Conservation (phyloP, 2,329 filamentous ascomycete species). For the Diaporthe sp. region DNA sequence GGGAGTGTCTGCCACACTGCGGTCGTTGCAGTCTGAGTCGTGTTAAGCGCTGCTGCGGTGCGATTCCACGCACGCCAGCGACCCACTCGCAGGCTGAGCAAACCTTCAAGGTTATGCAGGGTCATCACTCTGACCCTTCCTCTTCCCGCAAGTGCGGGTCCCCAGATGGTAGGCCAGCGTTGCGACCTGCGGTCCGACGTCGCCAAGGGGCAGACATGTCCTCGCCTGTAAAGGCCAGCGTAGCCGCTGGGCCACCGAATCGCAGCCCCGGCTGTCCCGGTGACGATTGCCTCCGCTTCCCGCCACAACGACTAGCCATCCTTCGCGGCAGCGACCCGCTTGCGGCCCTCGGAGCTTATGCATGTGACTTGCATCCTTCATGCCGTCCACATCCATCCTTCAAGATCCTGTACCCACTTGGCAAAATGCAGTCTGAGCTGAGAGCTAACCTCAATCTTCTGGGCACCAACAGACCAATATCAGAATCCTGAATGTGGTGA, state of each 20-base stretch:
- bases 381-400: slow-evolving; percentile 17
- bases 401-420: slow-evolving; percentile 23
- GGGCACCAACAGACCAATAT: slow-evolving; percentile 69
- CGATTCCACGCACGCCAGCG: slow-evolving; percentile 27
- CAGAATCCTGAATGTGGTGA: slow-evolving; percentile 76
- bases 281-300: slow-evolving; percentile 16
- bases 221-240: slow-evolving; percentile 21
- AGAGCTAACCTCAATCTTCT: slow-evolving; percentile 41
- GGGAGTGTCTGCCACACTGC: slow-evolving; percentile 11
- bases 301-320: slow-evolving; percentile 23
- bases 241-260: slow-evolving; percentile 32
- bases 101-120: slow-evolving; percentile 24
- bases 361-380: slow-evolving; percentile 36
- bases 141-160: slow-evolving; percentile 3
- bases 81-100: slow-evolving; percentile 30
- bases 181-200: slow-evolving; percentile 14
- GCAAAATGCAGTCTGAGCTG: slow-evolving; percentile 4
- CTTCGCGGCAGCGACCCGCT: slow-evolving; percentile 35
- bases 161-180: slow-evolving; percentile 7
- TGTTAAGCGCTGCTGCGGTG: slow-evolving; percentile 31
- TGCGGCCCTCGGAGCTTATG: slow-evolving; percentile 31
- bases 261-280: slow-evolving; percentile 25
- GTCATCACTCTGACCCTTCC: slow-evolving; percentile 6
- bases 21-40: slow-evolving; percentile 9
- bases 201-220: neutral